phyloP scores from a whole-genome alignment of 1,139 yeast species.

The Yamadazyma dendronema region DNA sequence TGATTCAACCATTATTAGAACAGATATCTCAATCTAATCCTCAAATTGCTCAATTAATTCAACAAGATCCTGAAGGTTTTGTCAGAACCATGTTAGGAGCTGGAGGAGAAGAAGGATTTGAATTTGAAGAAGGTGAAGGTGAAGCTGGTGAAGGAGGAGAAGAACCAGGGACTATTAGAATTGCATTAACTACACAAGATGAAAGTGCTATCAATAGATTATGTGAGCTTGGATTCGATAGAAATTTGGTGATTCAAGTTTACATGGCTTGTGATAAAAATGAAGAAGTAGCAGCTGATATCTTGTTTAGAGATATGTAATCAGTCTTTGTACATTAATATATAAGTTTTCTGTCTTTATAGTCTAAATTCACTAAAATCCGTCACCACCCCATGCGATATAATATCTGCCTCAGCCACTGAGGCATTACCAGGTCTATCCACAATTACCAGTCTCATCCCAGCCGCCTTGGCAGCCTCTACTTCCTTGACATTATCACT shows the following conservation, averaged over 20 bases:
- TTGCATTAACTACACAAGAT: slow-evolving; percentile 78
- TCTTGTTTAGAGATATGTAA: slow-evolving; percentile 61
- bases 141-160: slow-evolving; percentile 27
- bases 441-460: slow-evolving; percentile 58
- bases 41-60: slow-evolving; percentile 77
- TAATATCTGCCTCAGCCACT: slow-evolving; percentile 32
- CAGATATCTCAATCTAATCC: slow-evolving; percentile 85
- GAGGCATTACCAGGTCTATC: slow-evolving; percentile 76
- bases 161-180: slow-evolving; percentile 43
- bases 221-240: slow-evolving; percentile 90
- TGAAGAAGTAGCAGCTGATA: slow-evolving; percentile 94
- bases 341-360: no score
- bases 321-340: slow-evolving; percentile 1
- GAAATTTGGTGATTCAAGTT: slow-evolving; percentile 85
- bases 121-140: slow-evolving; percentile 38
- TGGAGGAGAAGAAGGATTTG: slow-evolving; percentile 49
- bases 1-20: slow-evolving; percentile 80
- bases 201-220: slow-evolving; percentile 83
- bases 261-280: slow-evolving; percentile 98
- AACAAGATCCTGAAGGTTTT: slow-evolving; percentile 84
- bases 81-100: slow-evolving; percentile 68
- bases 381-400: slow-evolving; percentile 19
- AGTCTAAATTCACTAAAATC: slow-evolving; percentile 2
- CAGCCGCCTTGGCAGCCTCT: slow-evolving; percentile 69
- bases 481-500: slow-evolving; percentile 74